These are phyloP conservation scores for Leccinum broughii DNA, from an alignment of 768 basidiomycete genomes.

Conservation along the genomic window DNA sequence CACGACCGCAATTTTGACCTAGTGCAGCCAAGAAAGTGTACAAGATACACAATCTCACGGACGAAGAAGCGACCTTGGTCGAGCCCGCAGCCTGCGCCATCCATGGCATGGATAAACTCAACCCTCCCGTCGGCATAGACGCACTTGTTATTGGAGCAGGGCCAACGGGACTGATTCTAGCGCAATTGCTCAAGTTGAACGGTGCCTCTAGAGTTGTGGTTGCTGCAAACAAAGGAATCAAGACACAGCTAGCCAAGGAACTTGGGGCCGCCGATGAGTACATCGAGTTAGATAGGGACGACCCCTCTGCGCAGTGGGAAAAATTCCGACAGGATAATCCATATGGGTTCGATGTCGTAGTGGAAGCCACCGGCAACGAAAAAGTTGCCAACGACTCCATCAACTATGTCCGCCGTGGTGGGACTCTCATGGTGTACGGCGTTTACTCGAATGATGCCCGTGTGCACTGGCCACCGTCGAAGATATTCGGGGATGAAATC, in stretches of 20 bases:
- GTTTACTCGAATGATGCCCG: slow-evolving; percentile 81
- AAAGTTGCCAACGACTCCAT: slow-evolving; percentile 83
- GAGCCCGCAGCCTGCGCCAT: slow-evolving; percentile 89
- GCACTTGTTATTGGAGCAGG: slow-evolving; percentile 83
- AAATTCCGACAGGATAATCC: slow-evolving; percentile 74
- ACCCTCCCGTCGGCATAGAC: slow-evolving; percentile 74
- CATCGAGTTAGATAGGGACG: slow-evolving; percentile 71
- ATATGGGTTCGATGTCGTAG: slow-evolving; percentile 84
- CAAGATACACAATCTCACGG: slow-evolving; percentile 80
- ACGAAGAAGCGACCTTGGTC: slow-evolving; percentile 80
- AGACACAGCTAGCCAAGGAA: slow-evolving; percentile 78
- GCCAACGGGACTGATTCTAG: slow-evolving; percentile 82
- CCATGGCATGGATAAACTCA: slow-evolving; percentile 84
- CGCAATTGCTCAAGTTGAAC: slow-evolving; percentile 83
- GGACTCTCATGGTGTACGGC: slow-evolving; percentile 81
- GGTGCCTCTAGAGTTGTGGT: slow-evolving; percentile 78
- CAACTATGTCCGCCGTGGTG: slow-evolving; percentile 79
- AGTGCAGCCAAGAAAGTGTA: slow-evolving; percentile 73
- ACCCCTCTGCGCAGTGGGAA: slow-evolving; percentile 73
- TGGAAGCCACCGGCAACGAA: slow-evolving; percentile 81
- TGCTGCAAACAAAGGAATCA: slow-evolving; percentile 84
- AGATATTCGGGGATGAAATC: slow-evolving; percentile 77
- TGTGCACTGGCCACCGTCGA: slow-evolving; percentile 84
- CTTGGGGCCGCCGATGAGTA: slow-evolving; percentile 80
- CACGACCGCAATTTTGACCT: not conserved